A percentile compares a stretch with the other conserved stretches of the same genome.
These are phyloP conservation scores for Amborella trichopoda DNA, from an alignment of 164 flowering plant species.

Conservation along the genomic window DNA sequence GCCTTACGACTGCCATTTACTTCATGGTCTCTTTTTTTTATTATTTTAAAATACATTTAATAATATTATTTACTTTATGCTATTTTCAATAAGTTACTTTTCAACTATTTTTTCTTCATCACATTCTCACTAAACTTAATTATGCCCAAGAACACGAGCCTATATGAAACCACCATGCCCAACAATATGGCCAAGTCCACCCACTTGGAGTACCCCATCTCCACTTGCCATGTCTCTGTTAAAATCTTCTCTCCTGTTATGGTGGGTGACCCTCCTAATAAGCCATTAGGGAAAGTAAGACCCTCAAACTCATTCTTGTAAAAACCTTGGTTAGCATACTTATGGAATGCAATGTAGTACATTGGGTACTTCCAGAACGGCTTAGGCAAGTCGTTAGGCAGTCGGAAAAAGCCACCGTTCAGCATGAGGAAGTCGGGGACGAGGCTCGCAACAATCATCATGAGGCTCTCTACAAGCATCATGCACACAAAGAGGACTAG, in stretches of 20 bases:
- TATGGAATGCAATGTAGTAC: conserved; percentile 35
- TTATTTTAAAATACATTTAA: too few species aligned
- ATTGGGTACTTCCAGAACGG: conserved; percentile 52
- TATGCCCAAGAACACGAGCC: conserved; percentile 26
- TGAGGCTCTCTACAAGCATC: conserved; percentile 49
- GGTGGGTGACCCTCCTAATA: conserved; percentile 7
- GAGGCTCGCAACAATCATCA: conserved; percentile 50
- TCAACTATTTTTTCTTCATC: conserved; percentile 17
- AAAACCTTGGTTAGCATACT: conserved; percentile 34
- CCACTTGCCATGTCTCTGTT: conserved; percentile 29
- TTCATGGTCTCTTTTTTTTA: too few species aligned
- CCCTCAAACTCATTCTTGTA: conserved; percentile 43
- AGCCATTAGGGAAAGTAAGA: conserved; percentile 12
- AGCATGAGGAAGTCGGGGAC: conserved; percentile 56
- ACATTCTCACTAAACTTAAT: conserved; percentile 29
- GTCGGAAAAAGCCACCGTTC: conserved; percentile 36
- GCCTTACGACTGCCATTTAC: too few species aligned
- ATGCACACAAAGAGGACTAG: conserved; percentile 20
- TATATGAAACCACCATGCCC: conserved; percentile 37
- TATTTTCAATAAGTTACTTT: too few species aligned
- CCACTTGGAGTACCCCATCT: conserved; percentile 42
- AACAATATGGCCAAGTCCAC: conserved; percentile 30
- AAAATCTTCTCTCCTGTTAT: conserved; percentile 23
- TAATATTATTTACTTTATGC: too few species aligned
- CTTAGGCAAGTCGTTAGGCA: conserved; percentile 43